Evolutionary conservation across 1,284 basidiomycete genomes (phyloP), one percentile per base, ranked within the genome.

Genomic region (Apiotrichum brassicae): DNA sequence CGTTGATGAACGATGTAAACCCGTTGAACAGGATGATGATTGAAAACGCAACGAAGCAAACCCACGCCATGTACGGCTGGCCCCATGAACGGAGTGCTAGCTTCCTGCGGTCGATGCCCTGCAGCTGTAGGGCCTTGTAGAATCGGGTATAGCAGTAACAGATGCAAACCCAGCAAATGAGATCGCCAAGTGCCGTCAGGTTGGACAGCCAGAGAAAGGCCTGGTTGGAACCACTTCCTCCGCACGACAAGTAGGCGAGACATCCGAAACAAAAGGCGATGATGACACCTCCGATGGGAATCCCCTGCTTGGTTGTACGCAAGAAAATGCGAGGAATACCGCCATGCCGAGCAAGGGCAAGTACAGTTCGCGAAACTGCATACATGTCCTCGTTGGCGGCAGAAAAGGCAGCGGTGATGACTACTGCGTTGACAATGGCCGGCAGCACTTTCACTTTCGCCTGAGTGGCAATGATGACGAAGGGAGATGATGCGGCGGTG

Each of bases 141-240:
- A 91, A 91, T 28, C 84, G 82, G 44, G 85, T 63, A 64, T 87
- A 90, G 7, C 83, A 86, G 38, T 86, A 53, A 26, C 75, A 76
- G 61, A 90, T 91, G 50, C 81, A 84, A 60, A 86, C 83, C 87
- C 87, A 91, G 16, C 84, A 85, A 74, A 87, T 77, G 49, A 83
- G 67, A 19, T 81, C 25, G 41, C 48, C 14, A 49, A 64, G 58
- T 25, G 54, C 49, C 9, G 51, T 51, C 62, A 87, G 82, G 72
- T 83, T 85, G 33, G 80, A 63, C 58, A 89, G 82, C 84, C 85
- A 88, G 23, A 66, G 65, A 67, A 92, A 86, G 32, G 87, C 83
- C 36, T 68, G 75, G 36, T 82, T 82, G 4, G 82, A 76, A 40
- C 79, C 80, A 36, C 61, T 68, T 26, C 75, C 78, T 46, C 83